Conservation (phyloP, 1,139 yeast species). For the Suhomyces panamericanus region DNA sequence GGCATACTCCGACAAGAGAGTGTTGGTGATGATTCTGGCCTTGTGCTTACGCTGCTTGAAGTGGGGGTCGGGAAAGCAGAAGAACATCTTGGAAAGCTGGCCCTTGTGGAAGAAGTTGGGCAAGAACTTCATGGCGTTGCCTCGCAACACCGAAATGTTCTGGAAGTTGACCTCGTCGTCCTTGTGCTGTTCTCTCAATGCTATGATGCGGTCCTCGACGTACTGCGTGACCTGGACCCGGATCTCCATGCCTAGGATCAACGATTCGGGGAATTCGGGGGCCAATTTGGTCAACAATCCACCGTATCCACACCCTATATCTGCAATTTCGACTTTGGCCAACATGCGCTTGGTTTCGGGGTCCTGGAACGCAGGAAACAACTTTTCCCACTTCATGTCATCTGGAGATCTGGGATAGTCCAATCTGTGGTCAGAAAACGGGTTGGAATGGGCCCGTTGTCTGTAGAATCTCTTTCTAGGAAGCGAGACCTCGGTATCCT, state of each 20-base stretch:
- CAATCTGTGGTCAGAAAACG: constrained; percentile 90
- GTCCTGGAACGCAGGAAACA: constrained; percentile 64
- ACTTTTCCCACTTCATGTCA: constrained; percentile 81
- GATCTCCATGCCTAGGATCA: constrained; percentile 93
- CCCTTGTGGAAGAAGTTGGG: constrained; percentile 88
- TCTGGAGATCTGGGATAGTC: constrained; percentile 84
- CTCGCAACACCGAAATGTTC: constrained; percentile 87
- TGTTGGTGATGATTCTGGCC: constrained; percentile 91
- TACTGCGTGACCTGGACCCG: constrained; percentile 96
- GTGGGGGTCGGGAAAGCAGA: constrained; percentile 99
- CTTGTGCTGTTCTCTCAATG: constrained; percentile 63
- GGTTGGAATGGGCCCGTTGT: constrained; percentile 97
- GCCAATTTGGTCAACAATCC: constrained; percentile 83
- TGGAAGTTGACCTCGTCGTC: constrained; percentile 49
- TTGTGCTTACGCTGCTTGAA: constrained; percentile 96
- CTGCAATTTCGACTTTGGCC: constrained; percentile 81
- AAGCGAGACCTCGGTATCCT: constrained; percentile 37
- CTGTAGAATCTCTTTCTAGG: constrained; percentile 88
- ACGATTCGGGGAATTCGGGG: constrained; percentile 67
- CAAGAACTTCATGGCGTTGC: constrained; percentile 94
- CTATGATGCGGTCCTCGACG: constrained; percentile 92
- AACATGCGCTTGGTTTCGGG: constrained; percentile 43
- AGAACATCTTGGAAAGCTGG: constrained; percentile 86
- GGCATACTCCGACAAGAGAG: constrained; percentile 88
- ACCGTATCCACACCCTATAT: constrained; percentile 97